Evolutionary conservation across 2,329 filamentous ascomycete species (phyloP).

Genomic region (Ceratocystis ficicola): DNA sequence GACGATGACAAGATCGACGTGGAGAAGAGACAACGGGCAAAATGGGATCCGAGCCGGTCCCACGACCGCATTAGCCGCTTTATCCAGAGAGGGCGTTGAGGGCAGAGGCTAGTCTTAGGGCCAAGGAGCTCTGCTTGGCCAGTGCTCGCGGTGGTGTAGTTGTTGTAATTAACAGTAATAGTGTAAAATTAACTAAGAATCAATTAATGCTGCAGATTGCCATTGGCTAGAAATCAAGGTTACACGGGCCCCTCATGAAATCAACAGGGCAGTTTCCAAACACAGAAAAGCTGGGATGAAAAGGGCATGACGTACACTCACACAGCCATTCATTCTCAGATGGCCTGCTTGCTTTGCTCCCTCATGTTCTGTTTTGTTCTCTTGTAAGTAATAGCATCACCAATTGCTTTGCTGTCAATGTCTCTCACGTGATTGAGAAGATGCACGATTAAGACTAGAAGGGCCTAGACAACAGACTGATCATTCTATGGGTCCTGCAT

Average conservation of each 20-base stretch:
- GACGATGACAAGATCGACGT: conserved; percentile 20
- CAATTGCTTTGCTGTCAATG: too few species aligned
- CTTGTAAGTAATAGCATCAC: too few species aligned
- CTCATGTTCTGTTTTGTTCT: too few species aligned
- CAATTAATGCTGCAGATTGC: neutral
- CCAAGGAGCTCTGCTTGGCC: neutral
- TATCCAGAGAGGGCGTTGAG: conserved; percentile 3
- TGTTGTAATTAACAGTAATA: neutral
- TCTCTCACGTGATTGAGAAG: too few species aligned
- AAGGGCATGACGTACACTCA: neutral
- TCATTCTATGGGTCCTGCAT: too few species aligned
- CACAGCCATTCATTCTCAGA: too few species aligned
- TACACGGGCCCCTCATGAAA: neutral
- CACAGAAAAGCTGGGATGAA: neutral
- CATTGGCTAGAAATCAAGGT: neutral
- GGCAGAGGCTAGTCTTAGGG: neutral
- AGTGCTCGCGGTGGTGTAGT: neutral
- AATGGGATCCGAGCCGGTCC: conserved; percentile 18
- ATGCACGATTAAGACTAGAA: too few species aligned
- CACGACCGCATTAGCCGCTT: conserved; percentile 18
- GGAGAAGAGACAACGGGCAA: conserved; percentile 10
- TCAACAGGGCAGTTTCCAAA: neutral
- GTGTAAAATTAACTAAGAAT: neutral
- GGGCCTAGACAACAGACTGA: too few species aligned
- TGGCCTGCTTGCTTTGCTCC: too few species aligned